Evolutionary conservation across 1,139 yeast species (phyloP).

Genomic region (Chernovozyma aurita): DNA sequence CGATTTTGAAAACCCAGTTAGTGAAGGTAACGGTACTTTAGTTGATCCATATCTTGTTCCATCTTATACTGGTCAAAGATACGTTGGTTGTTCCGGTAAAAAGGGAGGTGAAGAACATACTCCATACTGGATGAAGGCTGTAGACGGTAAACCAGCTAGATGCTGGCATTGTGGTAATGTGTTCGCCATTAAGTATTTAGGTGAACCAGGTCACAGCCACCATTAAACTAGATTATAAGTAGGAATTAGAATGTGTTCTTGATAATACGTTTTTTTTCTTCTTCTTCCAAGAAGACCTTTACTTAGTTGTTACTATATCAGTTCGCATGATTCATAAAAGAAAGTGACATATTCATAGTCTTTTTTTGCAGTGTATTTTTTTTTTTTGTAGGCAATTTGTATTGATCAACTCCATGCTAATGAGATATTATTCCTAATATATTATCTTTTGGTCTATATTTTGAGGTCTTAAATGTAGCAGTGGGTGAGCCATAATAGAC

Average conservation of each 20-base stretch:
- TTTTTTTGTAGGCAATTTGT: too few relatives aligned
- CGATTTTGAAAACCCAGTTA: constrained; percentile 84
- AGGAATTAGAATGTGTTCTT: background rate
- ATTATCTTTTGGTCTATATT: too few relatives aligned
- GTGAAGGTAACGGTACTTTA: constrained; percentile 87
- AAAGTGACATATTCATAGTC: background rate
- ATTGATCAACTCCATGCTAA: too few relatives aligned
- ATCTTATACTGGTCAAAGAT: constrained; percentile 89
- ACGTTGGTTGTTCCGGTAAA: constrained; percentile 96
- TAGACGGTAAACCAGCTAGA: constrained; percentile 79
- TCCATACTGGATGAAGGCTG: constrained; percentile 91
- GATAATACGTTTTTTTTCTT: background rate
- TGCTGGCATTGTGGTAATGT: constrained; percentile 99
- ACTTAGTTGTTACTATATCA: background rate
- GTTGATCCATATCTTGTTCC: constrained; percentile 84
- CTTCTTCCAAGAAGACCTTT: too few relatives aligned
- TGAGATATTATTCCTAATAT: too few relatives aligned
- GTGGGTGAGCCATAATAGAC: too few relatives aligned
- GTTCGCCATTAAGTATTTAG: constrained; percentile 83
- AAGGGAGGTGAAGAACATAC: constrained; percentile 84
- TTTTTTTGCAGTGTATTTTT: background rate
- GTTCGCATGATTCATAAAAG: background rate
- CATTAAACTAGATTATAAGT: constrained; percentile 22
- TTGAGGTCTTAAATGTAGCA: too few relatives aligned
- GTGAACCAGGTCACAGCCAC: constrained; percentile 66